phyloP scores from a whole-genome alignment of 2,329 filamentous ascomycete species.

The Alternaria arbusti region DNA sequence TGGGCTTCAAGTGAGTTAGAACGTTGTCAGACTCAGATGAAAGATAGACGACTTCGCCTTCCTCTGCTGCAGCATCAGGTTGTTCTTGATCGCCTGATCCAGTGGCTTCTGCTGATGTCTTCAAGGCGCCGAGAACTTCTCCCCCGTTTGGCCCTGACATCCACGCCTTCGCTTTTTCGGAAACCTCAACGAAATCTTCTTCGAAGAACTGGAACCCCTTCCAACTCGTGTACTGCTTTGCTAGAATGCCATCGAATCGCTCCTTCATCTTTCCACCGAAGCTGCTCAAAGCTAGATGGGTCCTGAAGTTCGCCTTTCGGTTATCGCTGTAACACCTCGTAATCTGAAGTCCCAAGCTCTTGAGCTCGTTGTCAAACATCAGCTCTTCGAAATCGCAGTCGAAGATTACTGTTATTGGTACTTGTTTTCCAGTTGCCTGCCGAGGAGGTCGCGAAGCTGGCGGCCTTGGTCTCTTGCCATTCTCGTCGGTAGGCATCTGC shows the following conservation, averaged over 20 bases:
- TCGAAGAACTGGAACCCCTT: constrained; percentile 76
- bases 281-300: constrained; percentile 77
- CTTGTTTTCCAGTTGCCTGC: constrained; percentile 55
- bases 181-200: constrained; percentile 75
- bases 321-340: constrained; percentile 92
- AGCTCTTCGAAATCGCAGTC: constrained; percentile 92
- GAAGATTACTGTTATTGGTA: constrained; percentile 81
- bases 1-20: constrained; percentile 80
- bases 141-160: constrained; percentile 70
- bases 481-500: constrained; percentile 41
- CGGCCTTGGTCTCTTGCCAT: constrained; percentile 21
- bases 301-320: constrained; percentile 68
- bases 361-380: constrained; percentile 85
- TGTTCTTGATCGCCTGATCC: constrained; percentile 51
- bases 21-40: constrained; percentile 90
- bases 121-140: constrained; percentile 65
- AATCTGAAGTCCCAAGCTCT: constrained; percentile 82
- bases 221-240: constrained; percentile 77
- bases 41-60: constrained; percentile 79
- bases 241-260: constrained; percentile 79
- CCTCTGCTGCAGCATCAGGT: constrained; percentile 27
- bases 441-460: constrained; percentile 27
- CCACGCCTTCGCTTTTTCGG: constrained; percentile 67
- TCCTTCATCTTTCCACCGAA: constrained; percentile 77
- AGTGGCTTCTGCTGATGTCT: constrained; percentile 30